These are phyloP conservation scores for Durio zibethinus DNA, from an alignment of 345 rosid genomes.

Conservation along the genomic window DNA sequence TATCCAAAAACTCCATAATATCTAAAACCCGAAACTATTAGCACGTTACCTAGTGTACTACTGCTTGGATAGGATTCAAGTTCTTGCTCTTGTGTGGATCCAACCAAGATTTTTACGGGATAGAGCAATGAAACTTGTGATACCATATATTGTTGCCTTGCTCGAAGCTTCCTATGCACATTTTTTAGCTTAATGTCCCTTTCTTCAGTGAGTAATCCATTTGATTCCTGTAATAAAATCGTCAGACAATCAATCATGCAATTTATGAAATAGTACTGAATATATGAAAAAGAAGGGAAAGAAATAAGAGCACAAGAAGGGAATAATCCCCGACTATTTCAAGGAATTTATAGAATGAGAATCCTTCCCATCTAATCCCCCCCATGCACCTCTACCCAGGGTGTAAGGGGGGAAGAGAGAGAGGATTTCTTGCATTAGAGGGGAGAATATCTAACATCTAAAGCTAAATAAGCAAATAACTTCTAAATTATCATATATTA, in stretches of 20 bases:
- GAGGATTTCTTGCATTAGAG: no score
- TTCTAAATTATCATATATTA: not conserved
- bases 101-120: conserved; percentile 70
- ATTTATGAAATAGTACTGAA: not conserved
- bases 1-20: not conserved
- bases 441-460: not conserved
- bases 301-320: not conserved
- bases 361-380: not conserved
- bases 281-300: not conserved
- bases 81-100: conserved; percentile 86
- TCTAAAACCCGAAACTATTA: not conserved
- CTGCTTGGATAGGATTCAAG: conserved; percentile 80
- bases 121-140: conserved; percentile 81
- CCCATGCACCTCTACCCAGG: not conserved
- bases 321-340: not conserved
- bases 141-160: conserved; percentile 82
- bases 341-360: not conserved
- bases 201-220: conserved; percentile 57
- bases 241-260: not conserved
- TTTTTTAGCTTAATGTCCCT: conserved; percentile 57
- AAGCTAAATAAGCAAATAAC: not conserved
- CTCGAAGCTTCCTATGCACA: conserved; percentile 69
- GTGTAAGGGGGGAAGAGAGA: not conserved
- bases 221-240: conserved; percentile 48
- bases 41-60: conserved; percentile 61